Evolutionary conservation across 345 rosid genomes (phyloP), one percentile per base, ranked within the genome.

Genomic region (Conringia planisiliqua): DNA sequence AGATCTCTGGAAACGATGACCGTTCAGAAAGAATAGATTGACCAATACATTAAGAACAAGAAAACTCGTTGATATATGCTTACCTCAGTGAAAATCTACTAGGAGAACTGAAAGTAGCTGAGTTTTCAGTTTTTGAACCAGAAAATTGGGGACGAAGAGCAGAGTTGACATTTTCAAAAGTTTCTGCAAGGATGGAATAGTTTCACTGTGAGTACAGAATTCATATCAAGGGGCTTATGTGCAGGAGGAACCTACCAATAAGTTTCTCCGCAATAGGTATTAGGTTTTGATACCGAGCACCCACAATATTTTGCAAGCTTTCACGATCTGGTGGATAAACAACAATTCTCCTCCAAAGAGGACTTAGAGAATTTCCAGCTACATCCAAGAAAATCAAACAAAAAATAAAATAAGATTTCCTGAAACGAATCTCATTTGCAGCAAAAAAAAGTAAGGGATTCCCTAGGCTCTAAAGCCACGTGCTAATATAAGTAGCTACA

Each of bases 301-400:
- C 82, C 70, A 94, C 77, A 72, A 94, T 88, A 66, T 48, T 77
- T 54, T 70, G 74, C 84, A 94, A 50, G 85, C 93, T 91, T 65
- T 82, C 85, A 66, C 50, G 78, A 78, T 66, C 87, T 65, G 96
- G 90, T 27, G 82, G 86, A 75, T 81, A 80, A 70, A 94, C 84
- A 90, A 89, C 83, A 74, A 91, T 90, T 78, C 83, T 94, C 82
- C 97, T 85, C 98, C 98, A 94, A 30, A 84, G 85, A 20, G 47
- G 83, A 68, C 93, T 89, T 64, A 88, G 79, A 56, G 80, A 71
- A 80, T 66, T 86, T 78, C 88, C 88, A 79, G 90, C 97, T 91
- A 68, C 75, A 64, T 75, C 44, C 74, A 57, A 51, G 16, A 38
- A 63, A 36, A 40, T 4, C 39, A 62, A 42, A 61, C 9, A 13